Evolutionary conservation across 2,329 filamentous ascomycete species (phyloP).

Genomic region (Microcyclospora tardicrescens): DNA sequence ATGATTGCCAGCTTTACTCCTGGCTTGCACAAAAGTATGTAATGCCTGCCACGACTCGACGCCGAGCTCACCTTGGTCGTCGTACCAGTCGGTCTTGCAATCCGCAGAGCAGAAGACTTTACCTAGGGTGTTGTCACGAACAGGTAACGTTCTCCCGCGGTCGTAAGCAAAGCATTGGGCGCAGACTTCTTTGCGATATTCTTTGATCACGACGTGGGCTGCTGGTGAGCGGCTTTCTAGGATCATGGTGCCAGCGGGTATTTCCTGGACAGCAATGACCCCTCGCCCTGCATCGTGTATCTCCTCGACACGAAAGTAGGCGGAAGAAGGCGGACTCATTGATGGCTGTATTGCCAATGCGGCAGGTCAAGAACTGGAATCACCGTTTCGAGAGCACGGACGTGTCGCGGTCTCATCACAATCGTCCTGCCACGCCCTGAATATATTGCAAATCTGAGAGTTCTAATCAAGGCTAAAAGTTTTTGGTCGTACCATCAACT

Average conservation of each 20-base stretch:
- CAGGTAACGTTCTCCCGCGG: slow-evolving; percentile 27
- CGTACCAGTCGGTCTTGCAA: slow-evolving; percentile 26
- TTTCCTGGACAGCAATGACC: slow-evolving; percentile 27
- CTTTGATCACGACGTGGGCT: slow-evolving; percentile 29
- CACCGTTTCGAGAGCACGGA: background rate
- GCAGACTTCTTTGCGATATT: slow-evolving; percentile 38
- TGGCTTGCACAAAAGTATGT: slow-evolving; percentile 10
- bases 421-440: too few relatives aligned
- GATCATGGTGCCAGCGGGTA: slow-evolving; percentile 25
- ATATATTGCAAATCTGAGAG: too few relatives aligned
- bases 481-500: too few relatives aligned
- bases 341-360: background rate
- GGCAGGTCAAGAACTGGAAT: background rate
- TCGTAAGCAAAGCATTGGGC: slow-evolving; percentile 35
- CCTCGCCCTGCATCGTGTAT: slow-evolving; percentile 33
- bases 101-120: slow-evolving; percentile 30
- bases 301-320: slow-evolving; percentile 25
- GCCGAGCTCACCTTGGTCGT: slow-evolving; percentile 16
- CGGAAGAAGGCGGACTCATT: slow-evolving; percentile 11
- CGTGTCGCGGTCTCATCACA: background rate
- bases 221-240: slow-evolving; percentile 26
- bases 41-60: slow-evolving; percentile 17
- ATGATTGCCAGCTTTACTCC: too few relatives aligned
- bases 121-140: slow-evolving; percentile 26
- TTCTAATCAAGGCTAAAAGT: too few relatives aligned